Evolutionary conservation across 192 early-diverging fungal genomes (phyloP).

Genomic region (Coemansia sp.): DNA sequence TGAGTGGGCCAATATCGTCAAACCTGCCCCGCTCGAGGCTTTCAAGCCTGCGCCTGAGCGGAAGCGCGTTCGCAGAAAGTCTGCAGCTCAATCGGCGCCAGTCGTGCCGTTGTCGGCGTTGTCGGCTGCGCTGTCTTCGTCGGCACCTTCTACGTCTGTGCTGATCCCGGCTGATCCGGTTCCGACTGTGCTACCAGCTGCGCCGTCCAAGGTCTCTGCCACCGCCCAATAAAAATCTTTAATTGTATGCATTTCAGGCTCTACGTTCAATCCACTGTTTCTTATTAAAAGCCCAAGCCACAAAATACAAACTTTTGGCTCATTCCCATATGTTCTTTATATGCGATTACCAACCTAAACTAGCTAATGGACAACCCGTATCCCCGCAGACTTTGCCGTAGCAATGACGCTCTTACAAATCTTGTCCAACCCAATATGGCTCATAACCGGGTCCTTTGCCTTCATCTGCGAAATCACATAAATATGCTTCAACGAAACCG

Average conservation of each 20-base stretch:
- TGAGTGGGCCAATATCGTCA: constrained; percentile 14
- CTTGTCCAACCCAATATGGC: constrained; percentile 65
- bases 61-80: constrained; percentile 12
- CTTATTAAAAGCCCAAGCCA: too few relatives aligned
- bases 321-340: too few relatives aligned
- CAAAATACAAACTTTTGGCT: too few relatives aligned
- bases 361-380: constrained; percentile 67
- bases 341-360: background rate
- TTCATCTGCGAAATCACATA: constrained; percentile 95
- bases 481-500: constrained; percentile 87
- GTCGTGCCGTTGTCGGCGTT: too few relatives aligned
- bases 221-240: too few relatives aligned
- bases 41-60: constrained; percentile 10
- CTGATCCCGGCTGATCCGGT: too few relatives aligned
- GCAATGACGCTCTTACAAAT: constrained; percentile 76
- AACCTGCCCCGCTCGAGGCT: background rate
- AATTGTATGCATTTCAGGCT: too few relatives aligned
- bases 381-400: constrained; percentile 77
- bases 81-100: background rate
- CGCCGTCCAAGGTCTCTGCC: too few relatives aligned
- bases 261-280: too few relatives aligned
- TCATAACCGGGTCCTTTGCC: constrained; percentile 73
- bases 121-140: too few relatives aligned
- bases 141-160: too few relatives aligned
- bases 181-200: too few relatives aligned